phyloP scores from a whole-genome alignment of 2,329 filamentous ascomycete genomes.

The Xylariaceae sp. region DNA sequence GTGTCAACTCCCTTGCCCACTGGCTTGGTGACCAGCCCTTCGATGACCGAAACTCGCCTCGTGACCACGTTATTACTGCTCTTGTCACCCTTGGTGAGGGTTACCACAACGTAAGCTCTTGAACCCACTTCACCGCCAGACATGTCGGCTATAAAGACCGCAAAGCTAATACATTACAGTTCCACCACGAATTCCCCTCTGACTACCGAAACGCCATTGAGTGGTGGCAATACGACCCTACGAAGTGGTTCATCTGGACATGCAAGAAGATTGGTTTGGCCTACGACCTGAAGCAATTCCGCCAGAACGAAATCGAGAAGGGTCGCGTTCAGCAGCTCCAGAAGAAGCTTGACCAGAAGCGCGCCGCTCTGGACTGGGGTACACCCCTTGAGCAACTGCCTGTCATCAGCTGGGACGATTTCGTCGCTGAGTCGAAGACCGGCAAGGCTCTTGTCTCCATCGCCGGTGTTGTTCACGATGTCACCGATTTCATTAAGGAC shows the following conservation, averaged over 20 bases:
- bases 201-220: slow-evolving; percentile 67
- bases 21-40: slow-evolving; percentile 61
- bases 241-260: slow-evolving; percentile 64
- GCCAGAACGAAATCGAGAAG: slow-evolving; percentile 79
- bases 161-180: slow-evolving; percentile 28
- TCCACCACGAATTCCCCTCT: slow-evolving; percentile 67
- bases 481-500: slow-evolving; percentile 61
- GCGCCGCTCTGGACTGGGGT: slow-evolving; percentile 60
- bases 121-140: not conserved
- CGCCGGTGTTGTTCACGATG: slow-evolving; percentile 61
- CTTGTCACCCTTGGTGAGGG: slow-evolving; percentile 63
- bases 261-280: slow-evolving; percentile 64
- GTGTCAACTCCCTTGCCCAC: slow-evolving; percentile 49
- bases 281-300: slow-evolving; percentile 81
- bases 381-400: slow-evolving; percentile 51
- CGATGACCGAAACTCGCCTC: slow-evolving; percentile 64
- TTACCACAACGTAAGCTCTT: slow-evolving; percentile 52
- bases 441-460: slow-evolving; percentile 56
- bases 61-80: slow-evolving; percentile 63
- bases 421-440: slow-evolving; percentile 59
- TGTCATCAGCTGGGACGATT: slow-evolving; percentile 52
- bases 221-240: slow-evolving; percentile 67
- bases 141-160: not conserved
- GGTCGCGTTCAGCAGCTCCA: slow-evolving; percentile 61
- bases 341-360: slow-evolving; percentile 64